phyloP scores from a whole-genome alignment of 2,329 filamentous ascomycete genomes.

The Pseudogymnoascus sp. region DNA sequence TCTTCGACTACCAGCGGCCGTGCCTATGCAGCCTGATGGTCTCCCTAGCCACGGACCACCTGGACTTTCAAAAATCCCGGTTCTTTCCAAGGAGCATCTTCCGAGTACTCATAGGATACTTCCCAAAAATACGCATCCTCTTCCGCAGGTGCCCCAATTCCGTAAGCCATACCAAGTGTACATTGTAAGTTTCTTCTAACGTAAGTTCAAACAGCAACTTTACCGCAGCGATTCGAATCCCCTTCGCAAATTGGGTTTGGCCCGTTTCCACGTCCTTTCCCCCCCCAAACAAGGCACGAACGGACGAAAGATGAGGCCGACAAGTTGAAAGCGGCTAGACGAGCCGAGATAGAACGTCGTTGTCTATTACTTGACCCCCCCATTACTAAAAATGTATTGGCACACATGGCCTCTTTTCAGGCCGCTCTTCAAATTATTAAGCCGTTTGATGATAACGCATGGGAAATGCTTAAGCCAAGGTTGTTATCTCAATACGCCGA shows the following conservation, averaged over 20 bases:
- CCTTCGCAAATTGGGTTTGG: conserved; percentile 25
- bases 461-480: conserved; percentile 60
- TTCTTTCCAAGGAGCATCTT: neutral
- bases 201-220: neutral
- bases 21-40: neutral
- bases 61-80: neutral
- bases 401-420: conserved; percentile 65
- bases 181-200: conserved; percentile 5
- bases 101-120: neutral
- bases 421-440: conserved; percentile 62
- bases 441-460: conserved; percentile 60
- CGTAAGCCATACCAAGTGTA: conserved; percentile 1
- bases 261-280: conserved; percentile 19
- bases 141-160: neutral
- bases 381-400: conserved; percentile 52
- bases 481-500: conserved; percentile 57
- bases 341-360: conserved; percentile 63
- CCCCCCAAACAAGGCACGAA: conserved; percentile 31
- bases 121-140: neutral
- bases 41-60: neutral
- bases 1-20: neutral
- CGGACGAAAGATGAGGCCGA: conserved; percentile 55
- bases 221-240: conserved; percentile 25
- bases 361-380: conserved; percentile 60
- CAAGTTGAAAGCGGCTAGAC: conserved; percentile 55